Percentiles rank a stretch among this genome's conserved stretches.
Conservation (phyloP, 2,329 filamentous ascomycete genomes). For the Keithomyces neogunnii region DNA sequence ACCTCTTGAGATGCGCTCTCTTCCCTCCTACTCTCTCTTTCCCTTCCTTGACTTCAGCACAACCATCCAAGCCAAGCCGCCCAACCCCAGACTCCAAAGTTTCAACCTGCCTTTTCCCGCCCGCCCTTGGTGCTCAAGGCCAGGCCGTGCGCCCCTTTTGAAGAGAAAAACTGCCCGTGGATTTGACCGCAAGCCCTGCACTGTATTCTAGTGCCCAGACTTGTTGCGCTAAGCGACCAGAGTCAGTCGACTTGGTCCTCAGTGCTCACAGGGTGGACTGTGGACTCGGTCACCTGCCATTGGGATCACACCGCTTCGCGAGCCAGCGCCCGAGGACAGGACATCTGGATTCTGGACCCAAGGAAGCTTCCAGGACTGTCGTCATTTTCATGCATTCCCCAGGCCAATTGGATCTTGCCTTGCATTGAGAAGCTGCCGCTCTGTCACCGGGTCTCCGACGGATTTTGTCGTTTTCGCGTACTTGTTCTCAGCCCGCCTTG, state of each 20-base stretch:
- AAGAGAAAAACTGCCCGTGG: not conserved
- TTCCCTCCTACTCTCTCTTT: not conserved
- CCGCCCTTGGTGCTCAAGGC: not conserved
- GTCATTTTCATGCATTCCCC: conserved; percentile 3
- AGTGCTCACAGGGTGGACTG: conserved; percentile 1
- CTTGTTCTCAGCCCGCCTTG: not conserved
- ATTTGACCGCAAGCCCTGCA: conserved; percentile 4
- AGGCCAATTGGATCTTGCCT: conserved; percentile 4
- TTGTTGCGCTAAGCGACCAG: not conserved
- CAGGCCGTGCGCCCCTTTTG: not conserved
- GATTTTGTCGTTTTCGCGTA: not conserved
- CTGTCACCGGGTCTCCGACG: not conserved
- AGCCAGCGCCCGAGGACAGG: not conserved
- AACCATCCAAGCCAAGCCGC: not conserved
- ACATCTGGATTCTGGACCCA: not conserved
- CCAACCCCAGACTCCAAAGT: not conserved
- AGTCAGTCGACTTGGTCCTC: conserved; percentile 5
- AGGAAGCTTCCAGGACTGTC: not conserved
- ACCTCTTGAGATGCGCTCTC: not conserved
- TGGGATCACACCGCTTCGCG: conserved; percentile 8
- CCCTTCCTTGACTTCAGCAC: not conserved
- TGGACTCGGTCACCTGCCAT: conserved; percentile 6
- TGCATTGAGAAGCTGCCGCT: not conserved
- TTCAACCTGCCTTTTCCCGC: not conserved
- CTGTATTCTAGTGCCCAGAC: conserved; percentile 5